Evolutionary conservation across 2,329 filamentous ascomycete species (phyloP).

Genomic region (Talaromyces rugulosus): DNA sequence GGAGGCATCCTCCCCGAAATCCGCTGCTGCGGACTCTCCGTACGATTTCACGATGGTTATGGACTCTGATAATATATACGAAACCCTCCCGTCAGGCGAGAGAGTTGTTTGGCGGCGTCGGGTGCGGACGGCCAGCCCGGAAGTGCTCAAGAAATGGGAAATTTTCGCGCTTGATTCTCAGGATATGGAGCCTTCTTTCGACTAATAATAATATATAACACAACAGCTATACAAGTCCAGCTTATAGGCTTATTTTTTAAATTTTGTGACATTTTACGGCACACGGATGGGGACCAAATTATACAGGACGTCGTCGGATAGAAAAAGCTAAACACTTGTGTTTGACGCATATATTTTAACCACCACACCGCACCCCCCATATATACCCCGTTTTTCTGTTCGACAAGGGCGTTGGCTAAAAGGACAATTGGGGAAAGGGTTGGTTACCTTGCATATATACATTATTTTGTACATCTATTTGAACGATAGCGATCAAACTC

Average conservation of each 20-base stretch:
- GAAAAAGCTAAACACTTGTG: background rate
- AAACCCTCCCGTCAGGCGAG: conserved; percentile 18
- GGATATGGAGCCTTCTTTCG: conserved; percentile 24
- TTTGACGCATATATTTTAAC: background rate
- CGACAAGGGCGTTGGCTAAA: background rate
- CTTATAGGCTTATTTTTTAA: background rate
- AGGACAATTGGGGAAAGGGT: background rate
- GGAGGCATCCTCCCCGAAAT: conserved; percentile 11
- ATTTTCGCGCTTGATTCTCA: conserved; percentile 41
- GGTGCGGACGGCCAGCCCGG: conserved; percentile 35
- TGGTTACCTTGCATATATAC: background rate
- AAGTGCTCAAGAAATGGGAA: conserved; percentile 39
- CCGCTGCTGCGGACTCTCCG: background rate
- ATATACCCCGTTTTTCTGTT: background rate
- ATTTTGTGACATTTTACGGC: background rate
- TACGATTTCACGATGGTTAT: background rate
- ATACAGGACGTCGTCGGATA: background rate
- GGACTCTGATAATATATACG: conserved; percentile 14
- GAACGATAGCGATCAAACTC: background rate
- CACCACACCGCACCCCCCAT: too few relatives aligned
- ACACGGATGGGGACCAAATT: background rate
- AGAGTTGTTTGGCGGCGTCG: conserved; percentile 26
- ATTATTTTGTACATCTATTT: background rate
- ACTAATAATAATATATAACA: background rate
- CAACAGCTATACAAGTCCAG: background rate